These are phyloP conservation scores for Aspergillus brasiliensis DNA, from an alignment of 2,329 filamentous ascomycete species.

Conservation along the genomic window DNA sequence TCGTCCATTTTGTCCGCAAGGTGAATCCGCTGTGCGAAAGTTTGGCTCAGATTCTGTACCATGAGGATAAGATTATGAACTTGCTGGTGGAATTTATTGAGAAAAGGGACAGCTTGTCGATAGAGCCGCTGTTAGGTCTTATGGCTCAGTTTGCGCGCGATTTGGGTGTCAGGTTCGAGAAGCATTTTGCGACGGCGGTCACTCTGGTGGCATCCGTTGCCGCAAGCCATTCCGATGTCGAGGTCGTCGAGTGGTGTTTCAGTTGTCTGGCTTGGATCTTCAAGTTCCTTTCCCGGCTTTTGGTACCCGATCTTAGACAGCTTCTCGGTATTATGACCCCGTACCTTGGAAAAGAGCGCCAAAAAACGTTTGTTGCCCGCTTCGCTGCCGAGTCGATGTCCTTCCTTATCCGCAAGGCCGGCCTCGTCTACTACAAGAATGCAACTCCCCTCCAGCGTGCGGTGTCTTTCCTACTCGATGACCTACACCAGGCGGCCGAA, in stretches of 20 bases:
- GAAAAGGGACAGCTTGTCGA: constrained; percentile 72
- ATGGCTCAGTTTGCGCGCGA: constrained; percentile 94
- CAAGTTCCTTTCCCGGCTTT: constrained; percentile 88
- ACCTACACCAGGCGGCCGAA: constrained; percentile 54
- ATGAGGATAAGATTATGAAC: constrained; percentile 82
- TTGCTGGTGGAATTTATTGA: constrained; percentile 75
- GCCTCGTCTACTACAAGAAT: constrained; percentile 73
- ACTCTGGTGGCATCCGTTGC: constrained; percentile 76
- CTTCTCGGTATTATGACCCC: constrained; percentile 82
- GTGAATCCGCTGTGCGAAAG: constrained; percentile 81
- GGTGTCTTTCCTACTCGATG: constrained; percentile 70
- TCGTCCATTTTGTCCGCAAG: constrained; percentile 74
- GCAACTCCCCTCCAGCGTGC: constrained; percentile 67
- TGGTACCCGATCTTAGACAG: constrained; percentile 82
- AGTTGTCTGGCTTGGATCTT: constrained; percentile 91
- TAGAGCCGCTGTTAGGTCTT: constrained; percentile 87
- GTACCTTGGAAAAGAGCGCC: constrained; percentile 77
- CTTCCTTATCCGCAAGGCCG: constrained; percentile 88
- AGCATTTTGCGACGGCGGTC: constrained; percentile 77
- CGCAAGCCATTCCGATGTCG: constrained; percentile 72
- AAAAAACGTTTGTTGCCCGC: constrained; percentile 82
- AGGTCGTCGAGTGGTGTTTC: constrained; percentile 98
- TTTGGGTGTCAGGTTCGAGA: constrained; percentile 82
- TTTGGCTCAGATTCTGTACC: constrained; percentile 87
- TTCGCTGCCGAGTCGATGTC: constrained; percentile 95